A percentile compares a stretch with the other conserved stretches of the same genome.
phyloP scores from a whole-genome alignment of 2,329 filamentous ascomycete genomes.

The Bretziella fagacearum region DNA sequence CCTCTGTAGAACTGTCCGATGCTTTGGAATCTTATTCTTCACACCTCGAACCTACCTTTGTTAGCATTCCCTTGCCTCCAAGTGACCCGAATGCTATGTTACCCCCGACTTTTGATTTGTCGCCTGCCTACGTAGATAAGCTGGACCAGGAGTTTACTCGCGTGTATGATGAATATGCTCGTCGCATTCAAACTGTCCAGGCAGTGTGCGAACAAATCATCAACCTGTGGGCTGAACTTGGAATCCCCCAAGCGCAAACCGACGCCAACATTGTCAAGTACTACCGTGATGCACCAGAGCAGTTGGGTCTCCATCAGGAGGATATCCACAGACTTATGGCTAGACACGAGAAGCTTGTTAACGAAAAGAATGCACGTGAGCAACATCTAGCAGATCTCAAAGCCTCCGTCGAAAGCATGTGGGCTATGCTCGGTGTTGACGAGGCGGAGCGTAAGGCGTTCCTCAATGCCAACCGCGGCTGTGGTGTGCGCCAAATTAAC shows the following conservation, averaged over 20 bases:
- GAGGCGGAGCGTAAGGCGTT: conserved; percentile 72
- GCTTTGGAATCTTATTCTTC: conserved; percentile 92
- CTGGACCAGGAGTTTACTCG: conserved; percentile 84
- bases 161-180: conserved; percentile 92
- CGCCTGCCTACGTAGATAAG: conserved; percentile 66
- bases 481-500: conserved; percentile 79
- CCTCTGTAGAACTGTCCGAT: conserved; percentile 59
- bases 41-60: conserved; percentile 78
- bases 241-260: conserved; percentile 83
- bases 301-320: conserved; percentile 79
- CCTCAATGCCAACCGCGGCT: conserved; percentile 73
- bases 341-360: conserved; percentile 65
- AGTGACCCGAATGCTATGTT: conserved; percentile 59
- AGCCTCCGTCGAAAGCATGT: conserved; percentile 63
- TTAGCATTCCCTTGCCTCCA: conserved; percentile 71
- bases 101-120: conserved; percentile 79
- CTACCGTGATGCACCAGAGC: conserved; percentile 80
- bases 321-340: conserved; percentile 56
- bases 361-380: conserved; percentile 80
- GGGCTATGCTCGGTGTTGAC: conserved; percentile 74
- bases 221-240: conserved; percentile 87
- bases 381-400: conserved; percentile 59
- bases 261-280: conserved; percentile 75
- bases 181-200: conserved; percentile 60
- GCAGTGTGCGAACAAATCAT: conserved; percentile 69